Percentiles rank a stretch among this genome's conserved stretches.
Conservation (phyloP, 2,329 filamentous ascomycete species). For the Fusarium oxysporum region DNA sequence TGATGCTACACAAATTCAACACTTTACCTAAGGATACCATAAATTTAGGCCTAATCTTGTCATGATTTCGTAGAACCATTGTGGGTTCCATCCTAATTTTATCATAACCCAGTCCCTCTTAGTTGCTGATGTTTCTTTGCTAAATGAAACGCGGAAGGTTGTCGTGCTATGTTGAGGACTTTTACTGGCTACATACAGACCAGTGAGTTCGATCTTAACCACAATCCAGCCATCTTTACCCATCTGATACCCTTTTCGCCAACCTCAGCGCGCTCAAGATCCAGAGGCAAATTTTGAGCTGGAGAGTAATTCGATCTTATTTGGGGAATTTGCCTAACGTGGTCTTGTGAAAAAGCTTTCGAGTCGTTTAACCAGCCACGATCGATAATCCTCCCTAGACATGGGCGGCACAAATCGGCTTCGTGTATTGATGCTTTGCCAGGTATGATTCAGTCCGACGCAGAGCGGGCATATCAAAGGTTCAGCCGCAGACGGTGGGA, state of each 20-base stretch:
- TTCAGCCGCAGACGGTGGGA: too few species aligned
- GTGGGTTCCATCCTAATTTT: not conserved
- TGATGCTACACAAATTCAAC: not conserved
- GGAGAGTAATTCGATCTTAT: not conserved
- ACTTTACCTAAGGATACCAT: not conserved
- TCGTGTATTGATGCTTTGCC: not conserved
- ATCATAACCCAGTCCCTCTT: not conserved
- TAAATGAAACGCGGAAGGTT: not conserved
- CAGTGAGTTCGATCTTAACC: not conserved
- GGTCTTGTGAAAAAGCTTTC: not conserved
- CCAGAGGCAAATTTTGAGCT: not conserved
- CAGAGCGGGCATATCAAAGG: not conserved
- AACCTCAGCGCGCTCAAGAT: not conserved
- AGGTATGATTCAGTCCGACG: not conserved
- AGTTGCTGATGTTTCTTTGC: not conserved
- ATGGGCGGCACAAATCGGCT: too few species aligned
- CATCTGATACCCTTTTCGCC: not conserved
- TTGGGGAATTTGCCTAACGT: not conserved
- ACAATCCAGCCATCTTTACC: not conserved
- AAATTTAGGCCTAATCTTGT: not conserved
- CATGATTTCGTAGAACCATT: accelerated
- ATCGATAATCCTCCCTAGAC: not conserved
- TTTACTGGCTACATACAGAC: not conserved
- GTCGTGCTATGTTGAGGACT: not conserved
- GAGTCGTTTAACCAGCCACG: not conserved